Conservation (phyloP, 345 rosid species). For the Brassica carinata region DNA sequence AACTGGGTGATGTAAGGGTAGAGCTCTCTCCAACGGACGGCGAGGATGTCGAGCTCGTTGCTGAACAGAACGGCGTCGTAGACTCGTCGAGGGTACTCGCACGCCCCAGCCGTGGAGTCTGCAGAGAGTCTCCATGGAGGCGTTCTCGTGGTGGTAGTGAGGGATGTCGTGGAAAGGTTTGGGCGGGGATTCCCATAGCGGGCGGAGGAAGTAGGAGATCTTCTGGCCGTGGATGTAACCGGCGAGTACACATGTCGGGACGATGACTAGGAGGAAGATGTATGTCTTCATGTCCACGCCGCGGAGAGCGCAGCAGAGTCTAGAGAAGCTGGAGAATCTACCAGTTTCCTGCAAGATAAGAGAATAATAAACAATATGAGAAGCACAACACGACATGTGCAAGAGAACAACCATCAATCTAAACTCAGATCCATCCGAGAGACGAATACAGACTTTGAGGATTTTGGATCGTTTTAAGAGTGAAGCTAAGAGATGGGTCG, state of each 20-base stretch:
- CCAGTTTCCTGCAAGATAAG: slow-evolving; percentile 69
- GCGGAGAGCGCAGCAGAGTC: slow-evolving; percentile 87
- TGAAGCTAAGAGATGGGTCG: not conserved
- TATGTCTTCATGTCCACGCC: slow-evolving; percentile 81
- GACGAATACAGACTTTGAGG: slow-evolving; percentile 1
- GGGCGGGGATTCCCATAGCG: slow-evolving; percentile 87
- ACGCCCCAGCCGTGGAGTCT: slow-evolving; percentile 88
- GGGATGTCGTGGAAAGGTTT: slow-evolving; percentile 78
- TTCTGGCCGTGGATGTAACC: slow-evolving; percentile 80
- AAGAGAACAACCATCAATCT: too few relatives aligned
- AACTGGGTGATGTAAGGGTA: slow-evolving; percentile 80
- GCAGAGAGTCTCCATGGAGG: slow-evolving; percentile 78
- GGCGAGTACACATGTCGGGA: slow-evolving; percentile 68
- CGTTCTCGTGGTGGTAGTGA: slow-evolving; percentile 79
- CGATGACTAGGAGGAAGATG: slow-evolving; percentile 63
- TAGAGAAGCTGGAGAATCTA: slow-evolving; percentile 74
- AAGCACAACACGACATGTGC: too few relatives aligned
- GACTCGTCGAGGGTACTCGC: slow-evolving; percentile 82
- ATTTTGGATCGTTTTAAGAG: not conserved
- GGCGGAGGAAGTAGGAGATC: slow-evolving; percentile 79
- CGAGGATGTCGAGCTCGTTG: slow-evolving; percentile 77
- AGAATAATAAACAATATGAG: not conserved
- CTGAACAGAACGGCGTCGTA: slow-evolving; percentile 86
- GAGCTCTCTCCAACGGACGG: slow-evolving; percentile 72
- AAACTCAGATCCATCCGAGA: slow-evolving; percentile 28